These are phyloP conservation scores for Penicillium goetzii DNA, from an alignment of 495 filamentous ascomycete species.

Conservation along the genomic window DNA sequence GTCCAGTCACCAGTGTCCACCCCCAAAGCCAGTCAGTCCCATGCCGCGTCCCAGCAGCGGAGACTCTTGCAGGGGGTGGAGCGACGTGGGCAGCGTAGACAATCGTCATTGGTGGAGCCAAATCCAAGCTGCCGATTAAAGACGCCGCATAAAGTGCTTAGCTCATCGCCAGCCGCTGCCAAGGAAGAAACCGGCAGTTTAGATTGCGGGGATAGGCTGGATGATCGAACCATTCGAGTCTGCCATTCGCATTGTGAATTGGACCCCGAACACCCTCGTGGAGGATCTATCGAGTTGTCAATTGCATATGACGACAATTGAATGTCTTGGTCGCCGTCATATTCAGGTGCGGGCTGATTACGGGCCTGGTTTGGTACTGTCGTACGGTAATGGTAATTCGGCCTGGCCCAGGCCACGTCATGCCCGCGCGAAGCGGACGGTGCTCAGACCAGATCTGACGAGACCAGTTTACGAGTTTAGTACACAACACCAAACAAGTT, in stretches of 20 bases:
- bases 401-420: slow-evolving; percentile 22
- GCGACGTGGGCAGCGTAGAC: not conserved
- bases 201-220: slow-evolving; percentile 2
- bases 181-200: not conserved
- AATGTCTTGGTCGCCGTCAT: not conserved
- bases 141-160: slow-evolving; percentile 7
- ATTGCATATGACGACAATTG: not conserved
- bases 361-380: not conserved
- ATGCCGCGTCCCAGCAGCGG: slow-evolving; percentile 2
- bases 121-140: not conserved
- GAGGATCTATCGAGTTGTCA: not conserved
- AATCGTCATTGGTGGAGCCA: slow-evolving; percentile 14
- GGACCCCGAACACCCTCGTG: not conserved
- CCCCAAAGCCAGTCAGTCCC: not conserved
- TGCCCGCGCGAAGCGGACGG: slow-evolving; percentile 6
- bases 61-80: slow-evolving; percentile 9
- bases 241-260: not conserved
- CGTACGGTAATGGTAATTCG: slow-evolving; percentile 23
- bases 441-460: slow-evolving; percentile 8
- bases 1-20: too few species aligned
- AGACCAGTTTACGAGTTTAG: not conserved
- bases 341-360: not conserved
- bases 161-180: slow-evolving; percentile 11
- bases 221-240: not conserved
- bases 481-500: not conserved